Evolutionary conservation across 106 monocot species (phyloP), one percentile per base, ranked within the genome.

Genomic region (Narthecium ossifragum): DNA sequence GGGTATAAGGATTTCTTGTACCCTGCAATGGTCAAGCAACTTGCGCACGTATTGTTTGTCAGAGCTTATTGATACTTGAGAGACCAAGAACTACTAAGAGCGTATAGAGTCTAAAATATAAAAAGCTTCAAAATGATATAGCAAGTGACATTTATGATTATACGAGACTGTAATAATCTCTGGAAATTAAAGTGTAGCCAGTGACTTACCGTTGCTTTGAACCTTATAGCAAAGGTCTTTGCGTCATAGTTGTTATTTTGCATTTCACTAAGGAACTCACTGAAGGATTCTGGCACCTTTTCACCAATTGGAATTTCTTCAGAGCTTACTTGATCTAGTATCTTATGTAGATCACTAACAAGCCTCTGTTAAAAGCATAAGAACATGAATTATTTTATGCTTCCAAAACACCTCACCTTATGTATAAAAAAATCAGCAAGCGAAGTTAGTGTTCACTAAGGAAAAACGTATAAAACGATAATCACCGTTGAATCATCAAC

Each of bases 261-360:
- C 64, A 88, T 72, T 29, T 93, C 80, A 60, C 73, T 70, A 59
- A 93, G 50, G 28, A 93, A 85, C 53, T 88, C 88, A 75, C 32
- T 25, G 53, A 74, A 93, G 31, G 93, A 79, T 34, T 74, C 78
- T 43, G 88, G 88, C 26, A 80, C 58, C 59, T 76, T 93, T 55
- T 71, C 24, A 43, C 60, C 72, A 63, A 47, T 36, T 38, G 81
- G 82, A 34, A 75, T 60, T 67, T 74, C 72, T 43, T 77, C 77
- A 26, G 69, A 78, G 52, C 80, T 82, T 60, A 75, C 79, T 72
- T 80, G 61, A 51, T 82, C 74, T 60, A 93, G 73, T 32, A 82
- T 53, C 54, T 59, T 73, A 47, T 93, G 85, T 24, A 93, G 72
- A 70, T 88, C 85, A 52, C 79, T 82, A 25, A 82, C 68, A 59